These are phyloP conservation scores for Yarrowia divulgata DNA, from an alignment of 805 yeast genomes.

Conservation along the genomic window DNA sequence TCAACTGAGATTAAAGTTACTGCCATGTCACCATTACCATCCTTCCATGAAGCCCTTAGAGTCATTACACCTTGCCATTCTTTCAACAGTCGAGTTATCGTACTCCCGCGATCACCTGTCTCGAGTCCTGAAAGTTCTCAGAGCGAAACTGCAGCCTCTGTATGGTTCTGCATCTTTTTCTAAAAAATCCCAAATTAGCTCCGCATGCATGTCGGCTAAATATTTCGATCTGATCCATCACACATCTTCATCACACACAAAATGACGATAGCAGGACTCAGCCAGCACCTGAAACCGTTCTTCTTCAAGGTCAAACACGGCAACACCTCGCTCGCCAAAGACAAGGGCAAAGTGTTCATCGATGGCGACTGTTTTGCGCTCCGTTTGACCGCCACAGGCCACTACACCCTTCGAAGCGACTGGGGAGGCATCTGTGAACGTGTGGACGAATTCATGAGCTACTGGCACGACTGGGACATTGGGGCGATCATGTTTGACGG, in stretches of 20 bases:
- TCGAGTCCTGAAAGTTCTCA: too few species aligned
- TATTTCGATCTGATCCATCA: background rate
- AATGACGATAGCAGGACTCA: constrained; percentile 15
- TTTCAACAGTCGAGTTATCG: too few species aligned
- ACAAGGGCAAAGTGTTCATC: constrained; percentile 5
- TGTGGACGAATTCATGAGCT: constrained; percentile 1
- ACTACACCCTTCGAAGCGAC: background rate
- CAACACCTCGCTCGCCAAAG: background rate
- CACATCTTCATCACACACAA: background rate
- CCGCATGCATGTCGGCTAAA: background rate
- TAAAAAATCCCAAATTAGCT: background rate
- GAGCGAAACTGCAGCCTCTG: too few species aligned
- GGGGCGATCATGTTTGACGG: constrained; percentile 10
- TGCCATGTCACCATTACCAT: too few species aligned
- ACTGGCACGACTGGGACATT: constrained; percentile 20
- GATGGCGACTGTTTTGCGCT: constrained; percentile 18
- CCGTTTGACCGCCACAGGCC: constrained; percentile 2
- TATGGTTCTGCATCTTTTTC: too few species aligned
- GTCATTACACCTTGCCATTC: too few species aligned
- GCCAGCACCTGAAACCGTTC: background rate
- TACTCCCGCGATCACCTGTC: too few species aligned
- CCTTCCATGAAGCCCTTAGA: too few species aligned
- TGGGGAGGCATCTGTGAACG: constrained; percentile 14
- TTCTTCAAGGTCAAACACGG: background rate
- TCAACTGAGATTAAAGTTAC: too few species aligned